phyloP scores from a whole-genome alignment of 164 flowering plant species.

The Akebia trifoliata region DNA sequence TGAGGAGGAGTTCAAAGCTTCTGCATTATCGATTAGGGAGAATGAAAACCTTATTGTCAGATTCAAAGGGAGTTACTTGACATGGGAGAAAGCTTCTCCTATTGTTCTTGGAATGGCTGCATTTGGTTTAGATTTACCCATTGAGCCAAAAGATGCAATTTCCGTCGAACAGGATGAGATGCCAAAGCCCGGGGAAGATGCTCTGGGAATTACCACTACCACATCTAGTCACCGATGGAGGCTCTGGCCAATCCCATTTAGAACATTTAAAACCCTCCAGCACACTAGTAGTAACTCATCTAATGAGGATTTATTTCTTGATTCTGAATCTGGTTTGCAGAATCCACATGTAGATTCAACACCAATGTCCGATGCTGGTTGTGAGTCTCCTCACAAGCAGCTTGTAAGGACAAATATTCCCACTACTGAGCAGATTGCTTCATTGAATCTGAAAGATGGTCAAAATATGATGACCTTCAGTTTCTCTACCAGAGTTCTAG shows the following conservation, averaged over 20 bases:
- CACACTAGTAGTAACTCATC: constrained; percentile 51
- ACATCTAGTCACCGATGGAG: constrained; percentile 84
- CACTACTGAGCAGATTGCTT: constrained; percentile 80
- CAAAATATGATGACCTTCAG: constrained; percentile 82
- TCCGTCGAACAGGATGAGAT: constrained; percentile 50
- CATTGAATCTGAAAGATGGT: constrained; percentile 92
- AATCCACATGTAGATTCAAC: constrained; percentile 28
- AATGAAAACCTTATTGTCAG: constrained; percentile 68
- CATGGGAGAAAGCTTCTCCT: constrained; percentile 86
- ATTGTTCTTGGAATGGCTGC: constrained; percentile 77
- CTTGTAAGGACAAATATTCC: constrained; percentile 71
- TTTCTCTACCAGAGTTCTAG: constrained; percentile 81
- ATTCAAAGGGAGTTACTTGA: constrained; percentile 46
- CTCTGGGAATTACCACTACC: constrained; percentile 32
- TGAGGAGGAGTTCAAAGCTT: constrained; percentile 52
- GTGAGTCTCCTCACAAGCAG: constrained; percentile 58
- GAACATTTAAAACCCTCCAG: constrained; percentile 74
- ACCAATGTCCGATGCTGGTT: constrained; percentile 19
- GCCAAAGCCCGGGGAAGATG: constrained; percentile 25
- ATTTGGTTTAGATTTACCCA: constrained; percentile 57
- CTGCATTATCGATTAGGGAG: constrained; percentile 51
- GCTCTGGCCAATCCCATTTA: constrained; percentile 91
- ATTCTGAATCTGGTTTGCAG: constrained; percentile 47
- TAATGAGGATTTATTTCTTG: constrained; percentile 69
- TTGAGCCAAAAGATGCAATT: constrained; percentile 54